phyloP scores from a whole-genome alignment of 164 flowering plant genomes.

The Berberis thunbergii region DNA sequence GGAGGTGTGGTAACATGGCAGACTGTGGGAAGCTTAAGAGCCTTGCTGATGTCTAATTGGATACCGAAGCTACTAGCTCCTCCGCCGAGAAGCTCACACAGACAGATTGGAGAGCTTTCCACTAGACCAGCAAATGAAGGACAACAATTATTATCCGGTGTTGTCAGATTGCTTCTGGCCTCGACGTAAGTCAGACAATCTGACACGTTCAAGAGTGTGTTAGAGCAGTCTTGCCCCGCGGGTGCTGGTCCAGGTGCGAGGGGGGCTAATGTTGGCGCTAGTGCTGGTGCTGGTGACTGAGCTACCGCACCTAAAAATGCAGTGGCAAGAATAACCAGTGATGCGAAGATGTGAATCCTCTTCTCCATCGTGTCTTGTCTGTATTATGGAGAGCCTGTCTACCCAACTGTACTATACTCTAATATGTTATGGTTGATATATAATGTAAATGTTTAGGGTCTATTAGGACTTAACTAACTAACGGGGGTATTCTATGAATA shows the following conservation, averaged over 20 bases:
- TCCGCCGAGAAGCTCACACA: constrained; percentile 48
- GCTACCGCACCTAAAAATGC: too few relatives aligned
- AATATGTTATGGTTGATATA: too few relatives aligned
- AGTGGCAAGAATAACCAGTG: too few relatives aligned
- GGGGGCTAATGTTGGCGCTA: not conserved
- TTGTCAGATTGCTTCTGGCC: constrained; percentile 41
- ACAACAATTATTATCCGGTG: constrained; percentile 57
- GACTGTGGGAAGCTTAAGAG: constrained; percentile 43
- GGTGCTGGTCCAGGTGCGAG: constrained; percentile 16
- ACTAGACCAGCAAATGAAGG: constrained; percentile 51
- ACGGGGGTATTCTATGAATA: too few relatives aligned
- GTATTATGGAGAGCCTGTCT: too few relatives aligned
- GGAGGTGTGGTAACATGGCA: constrained; percentile 46
- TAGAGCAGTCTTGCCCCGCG: constrained; percentile 20
- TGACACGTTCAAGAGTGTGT: constrained; percentile 29
- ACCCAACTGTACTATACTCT: too few relatives aligned
- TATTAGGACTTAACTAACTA: too few relatives aligned
- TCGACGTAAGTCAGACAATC: constrained; percentile 53
- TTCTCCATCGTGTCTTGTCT: too few relatives aligned
- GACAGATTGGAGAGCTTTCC: constrained; percentile 41
- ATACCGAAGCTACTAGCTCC: constrained; percentile 21
- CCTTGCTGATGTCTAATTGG: constrained; percentile 26
- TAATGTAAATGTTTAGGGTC: too few relatives aligned
- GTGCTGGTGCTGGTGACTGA: not conserved
- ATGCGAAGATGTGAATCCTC: too few relatives aligned